Base-by-base conservation (phyloP, 148 eudicot species). In the Polygonum aviculare region DNA sequence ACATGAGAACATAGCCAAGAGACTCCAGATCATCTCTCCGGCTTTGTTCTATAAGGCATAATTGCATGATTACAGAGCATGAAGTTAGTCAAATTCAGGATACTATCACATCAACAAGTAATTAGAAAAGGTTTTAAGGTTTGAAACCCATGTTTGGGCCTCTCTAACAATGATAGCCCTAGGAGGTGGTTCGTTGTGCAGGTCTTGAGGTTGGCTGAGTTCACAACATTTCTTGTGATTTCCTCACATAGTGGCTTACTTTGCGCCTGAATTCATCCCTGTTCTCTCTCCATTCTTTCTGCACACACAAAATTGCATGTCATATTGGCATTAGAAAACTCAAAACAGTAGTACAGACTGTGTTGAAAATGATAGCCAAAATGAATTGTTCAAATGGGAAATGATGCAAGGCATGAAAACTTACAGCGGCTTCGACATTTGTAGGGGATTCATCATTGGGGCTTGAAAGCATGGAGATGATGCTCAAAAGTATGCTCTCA, bases 11-110 rank as follows among this genome's bases (percentile, higher is more conserved):
- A 83, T 87, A 91, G 69, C 98, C 98, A 85, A 94, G 98, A 79
- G 98, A 94, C 80, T 94, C 98, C 76, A 94, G 87, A 81, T 91
- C 98, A 84, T 94, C 98, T 78, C 98, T 90, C 74, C 98, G 85
- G 83, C 98, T 94, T 87, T 94, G 98, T 69, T 94, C 98, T 94
- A 76, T 69, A 78, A 72, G 18, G 63, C 63, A 65, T 79, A 50
- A 71, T 57, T 70, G 69, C 81, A 52, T 72, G 80, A 74, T 78
- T 62, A 47, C 26, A 52, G 45, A 47, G 26, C 63, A 57, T 21
- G 19, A 21, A 57, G 11, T 26, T 19, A 21, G 19, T 14, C 9
- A 63, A 63, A 81, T 14, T 59, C 11, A 51, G 31, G 59, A 19
- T 26, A 50, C 41, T 75, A 57, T 7, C 3, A 12, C 47, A 38